Evolutionary conservation across 108 stramenopile genomes (phyloP), one percentile per base, ranked within the genome.

Genomic region (Aurantiochytrium sp.): DNA sequence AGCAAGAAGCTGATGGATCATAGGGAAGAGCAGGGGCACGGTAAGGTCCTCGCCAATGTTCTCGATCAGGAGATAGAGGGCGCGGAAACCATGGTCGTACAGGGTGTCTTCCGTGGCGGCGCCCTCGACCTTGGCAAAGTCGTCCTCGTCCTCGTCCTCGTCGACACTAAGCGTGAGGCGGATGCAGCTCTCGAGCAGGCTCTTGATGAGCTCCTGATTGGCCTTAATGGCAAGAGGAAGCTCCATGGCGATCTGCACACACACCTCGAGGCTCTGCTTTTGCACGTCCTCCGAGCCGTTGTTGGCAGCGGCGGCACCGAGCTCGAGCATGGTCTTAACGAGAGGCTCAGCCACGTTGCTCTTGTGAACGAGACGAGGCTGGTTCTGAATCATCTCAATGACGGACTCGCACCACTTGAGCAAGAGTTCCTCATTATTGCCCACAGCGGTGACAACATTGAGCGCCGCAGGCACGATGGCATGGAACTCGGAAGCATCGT

Each of bases 361-460:
- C 76, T 83, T 83, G 76, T 53, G 49, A 23, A 83, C 23, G 49
- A 53, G 49, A 12, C 45, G 76, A 6, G 76, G 49, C 76, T 47
- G 49, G 49, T 12, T 53, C 23, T 47, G 51, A 12, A 53, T 12
- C 10, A 83, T 25, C 12, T 83, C 76, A 53, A 83, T 83, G 49
- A 83, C 51, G 23, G 76, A 83, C 76, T 83, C 76, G 76, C 76
- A 83, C 76, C 76, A 83, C 51, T 83, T 83, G 49, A 83, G 76
- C 18, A 83, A 35, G n/a, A 83, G 76, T 23, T 83, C 51, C 12
- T 83, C 76, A 45, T 53, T 53, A 45, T 23, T 53, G 76, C 51
- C 45, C 23, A 83, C 10, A 12, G 18, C 6, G n/a, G 45, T 53
- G 23, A 83, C 49, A 18, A 83, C 76, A 28, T 47, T 53, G 76